Conservation (phyloP, 768 basidiomycete genomes). For the Suillus clintonianus region DNA sequence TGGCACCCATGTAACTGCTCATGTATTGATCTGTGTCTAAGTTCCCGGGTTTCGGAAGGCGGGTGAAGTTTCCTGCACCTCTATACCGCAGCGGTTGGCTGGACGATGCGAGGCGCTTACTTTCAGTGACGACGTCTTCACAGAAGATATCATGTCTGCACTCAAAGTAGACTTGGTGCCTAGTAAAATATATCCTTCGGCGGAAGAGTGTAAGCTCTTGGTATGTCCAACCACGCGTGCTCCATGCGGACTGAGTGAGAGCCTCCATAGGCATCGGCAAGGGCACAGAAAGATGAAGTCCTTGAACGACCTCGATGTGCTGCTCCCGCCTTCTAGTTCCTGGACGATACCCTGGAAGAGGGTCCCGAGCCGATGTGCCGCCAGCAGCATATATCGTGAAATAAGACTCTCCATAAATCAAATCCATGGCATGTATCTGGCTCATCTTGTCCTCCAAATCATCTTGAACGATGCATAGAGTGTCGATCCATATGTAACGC, state of each 20-base stretch:
- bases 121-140: conserved; percentile 23
- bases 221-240: conserved; percentile 23
- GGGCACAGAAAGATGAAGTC: conserved; percentile 18
- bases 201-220: conserved; percentile 19
- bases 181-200: conserved; percentile 21
- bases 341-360: conserved; percentile 11
- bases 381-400: conserved; percentile 19
- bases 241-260: conserved; percentile 12
- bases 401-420: conserved; percentile 14
- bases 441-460: conserved; percentile 13
- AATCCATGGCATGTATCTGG: conserved; percentile 21
- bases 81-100: too few species aligned
- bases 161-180: conserved; percentile 21
- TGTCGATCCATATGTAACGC: conserved; percentile 26
- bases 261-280: conserved; percentile 14
- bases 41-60: too few species aligned
- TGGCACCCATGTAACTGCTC: too few species aligned
- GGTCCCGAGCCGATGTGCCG: conserved; percentile 8
- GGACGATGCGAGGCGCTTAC: neutral
- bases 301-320: conserved; percentile 18
- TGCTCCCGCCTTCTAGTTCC: conserved; percentile 14
- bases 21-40: too few species aligned
- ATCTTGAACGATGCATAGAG: conserved; percentile 25
- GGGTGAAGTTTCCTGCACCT: too few species aligned
- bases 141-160: conserved; percentile 20